Base-by-base conservation (phyloP, 1,284 basidiomycete species). In the Cerrena zonata region DNA sequence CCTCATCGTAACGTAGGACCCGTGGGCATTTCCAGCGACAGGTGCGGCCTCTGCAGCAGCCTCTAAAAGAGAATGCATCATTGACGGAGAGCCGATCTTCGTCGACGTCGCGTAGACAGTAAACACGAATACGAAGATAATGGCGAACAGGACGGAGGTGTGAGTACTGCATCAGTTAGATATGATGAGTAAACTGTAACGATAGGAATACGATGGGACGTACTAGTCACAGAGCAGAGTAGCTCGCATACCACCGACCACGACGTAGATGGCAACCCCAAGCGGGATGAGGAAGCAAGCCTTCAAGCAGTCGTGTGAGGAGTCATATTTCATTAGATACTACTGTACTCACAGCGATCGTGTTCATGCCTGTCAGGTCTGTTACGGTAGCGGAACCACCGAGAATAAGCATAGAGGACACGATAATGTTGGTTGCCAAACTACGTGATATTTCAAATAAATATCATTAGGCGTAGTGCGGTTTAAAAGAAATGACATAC, bases 111-210 rank as follows among this genome's bases (percentile, higher is more conserved):
- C 81, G 64, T 94, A 96, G 18, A 90, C 90, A 5, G 73, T 75
- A 63, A 85, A 78, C 37, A 75, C 64, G 61, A 84, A 87, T 47
- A 74, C 71, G 63, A 90, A 73, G 63, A 91, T 89, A 66, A 94
- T 91, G 40, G 79, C 79, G 62, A 91, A 91, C 22, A 94, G 78
- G 11, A 91, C 84, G 0, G 83, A 74, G 0, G 91, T 93, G 65
- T 93, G 88, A 1, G 86, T 84, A 65, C 82, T 85, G 50, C 15
- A 34, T 34, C 30, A 34, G 7, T 34, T 7, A 34, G 24, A 48
- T 22, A 24, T 26, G 5, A 12, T 34, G 7, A 24, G 10, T 47
- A 18, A 46, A 21, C 5, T 37, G 19, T 15, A 39, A 23, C 26
- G 37, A 13, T 22, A 1, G 39, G n/a, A 23, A 27, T n/a, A 30